These are phyloP conservation scores for Exophiala alcalophila DNA, from an alignment of 2,329 filamentous ascomycete species.

Conservation along the genomic window DNA sequence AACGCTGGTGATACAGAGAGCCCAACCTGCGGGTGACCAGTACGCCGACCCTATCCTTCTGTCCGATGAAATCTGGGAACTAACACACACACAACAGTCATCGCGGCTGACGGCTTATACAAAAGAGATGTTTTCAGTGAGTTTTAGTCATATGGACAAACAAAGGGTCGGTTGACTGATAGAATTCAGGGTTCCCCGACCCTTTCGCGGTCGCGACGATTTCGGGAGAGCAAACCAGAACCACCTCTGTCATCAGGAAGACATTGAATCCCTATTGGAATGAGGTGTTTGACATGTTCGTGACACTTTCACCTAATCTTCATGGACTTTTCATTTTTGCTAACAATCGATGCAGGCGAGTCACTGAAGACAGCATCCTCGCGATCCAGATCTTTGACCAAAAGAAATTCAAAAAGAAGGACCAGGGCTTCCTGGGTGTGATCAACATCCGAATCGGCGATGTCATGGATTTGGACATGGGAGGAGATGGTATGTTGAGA, in stretches of 20 bases:
- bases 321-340: too few species aligned
- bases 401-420: slow-evolving; percentile 99
- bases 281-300: slow-evolving; percentile 96
- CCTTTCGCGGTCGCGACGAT: slow-evolving; percentile 96
- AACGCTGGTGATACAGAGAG: slow-evolving; percentile 51
- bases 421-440: slow-evolving; percentile 95
- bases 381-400: slow-evolving; percentile 99
- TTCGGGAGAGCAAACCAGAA: slow-evolving; percentile 96
- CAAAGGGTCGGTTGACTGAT: slow-evolving; percentile 8
- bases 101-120: slow-evolving; percentile 96
- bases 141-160: slow-evolving; percentile 40
- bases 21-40: slow-evolving; percentile 92
- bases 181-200: slow-evolving; percentile 78
- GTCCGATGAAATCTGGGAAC: slow-evolving; percentile 22
- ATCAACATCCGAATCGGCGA: slow-evolving; percentile 96
- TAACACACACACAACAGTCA: slow-evolving; percentile 61
- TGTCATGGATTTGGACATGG: slow-evolving; percentile 83
- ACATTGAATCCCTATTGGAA: slow-evolving; percentile 99
- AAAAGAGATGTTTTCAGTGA: slow-evolving; percentile 98
- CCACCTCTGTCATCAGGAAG: slow-evolving; percentile 95
- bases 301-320: slow-evolving; percentile 15
- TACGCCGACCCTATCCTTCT: slow-evolving; percentile 46
- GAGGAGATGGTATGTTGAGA: slow-evolving; percentile 73
- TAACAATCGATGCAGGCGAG: slow-evolving; percentile 58
- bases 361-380: slow-evolving; percentile 91